Conservation (phyloP, 768 basidiomycete genomes). For the Tylopilus rubrobrunneus region DNA sequence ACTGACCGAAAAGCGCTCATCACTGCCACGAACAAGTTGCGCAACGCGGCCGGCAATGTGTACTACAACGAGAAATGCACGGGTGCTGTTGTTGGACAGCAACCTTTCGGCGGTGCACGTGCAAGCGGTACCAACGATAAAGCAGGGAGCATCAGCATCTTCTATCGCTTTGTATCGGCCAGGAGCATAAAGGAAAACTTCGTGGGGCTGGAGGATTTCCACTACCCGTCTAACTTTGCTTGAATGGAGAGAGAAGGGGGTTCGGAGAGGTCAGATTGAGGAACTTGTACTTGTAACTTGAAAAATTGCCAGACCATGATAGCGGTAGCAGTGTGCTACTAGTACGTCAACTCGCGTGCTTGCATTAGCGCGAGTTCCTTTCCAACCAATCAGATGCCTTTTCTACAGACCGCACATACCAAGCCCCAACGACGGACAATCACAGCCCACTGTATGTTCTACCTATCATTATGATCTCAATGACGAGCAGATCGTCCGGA, state of each 20-base stretch:
- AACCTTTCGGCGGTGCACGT: constrained; percentile 94
- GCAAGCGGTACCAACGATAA: constrained; percentile 98
- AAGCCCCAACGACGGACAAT: neutral
- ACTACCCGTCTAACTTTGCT: constrained; percentile 84
- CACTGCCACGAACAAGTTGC: constrained; percentile 74
- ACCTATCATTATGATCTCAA: no score
- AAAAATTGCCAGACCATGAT: no score
- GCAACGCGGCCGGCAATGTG: constrained; percentile 92
- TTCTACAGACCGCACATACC: neutral
- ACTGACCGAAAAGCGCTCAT: constrained; percentile 77
- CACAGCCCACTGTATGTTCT: neutral
- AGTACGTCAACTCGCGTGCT: no score
- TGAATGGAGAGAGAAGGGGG: constrained; percentile 28
- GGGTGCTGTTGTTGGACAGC: constrained; percentile 95
- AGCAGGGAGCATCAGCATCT: constrained; percentile 78
- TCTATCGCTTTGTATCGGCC: constrained; percentile 79
- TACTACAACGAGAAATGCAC: constrained; percentile 99
- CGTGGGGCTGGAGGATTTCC: constrained; percentile 71
- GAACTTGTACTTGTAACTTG: neutral
- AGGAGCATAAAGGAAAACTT: constrained; percentile 98
- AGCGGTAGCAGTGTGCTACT: no score
- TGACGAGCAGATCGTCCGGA: neutral
- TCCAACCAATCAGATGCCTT: neutral
- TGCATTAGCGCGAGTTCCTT: no score
- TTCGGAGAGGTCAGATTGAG: neutral